Conservation (phyloP, 2,329 filamentous ascomycete species). For the Botrytis hyacinthi region DNA sequence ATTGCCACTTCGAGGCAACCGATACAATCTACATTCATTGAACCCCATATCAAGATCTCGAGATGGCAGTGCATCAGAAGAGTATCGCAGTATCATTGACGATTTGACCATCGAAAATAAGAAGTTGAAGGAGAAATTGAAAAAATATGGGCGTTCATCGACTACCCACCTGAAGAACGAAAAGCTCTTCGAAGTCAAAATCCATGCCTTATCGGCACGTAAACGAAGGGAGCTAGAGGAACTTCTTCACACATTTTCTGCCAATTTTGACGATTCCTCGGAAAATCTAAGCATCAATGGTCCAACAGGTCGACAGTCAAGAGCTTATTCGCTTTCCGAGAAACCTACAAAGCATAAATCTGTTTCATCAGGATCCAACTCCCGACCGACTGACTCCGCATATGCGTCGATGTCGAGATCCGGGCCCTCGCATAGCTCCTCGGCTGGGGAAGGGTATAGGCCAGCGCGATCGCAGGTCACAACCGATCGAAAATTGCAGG, state of each 20-base stretch:
- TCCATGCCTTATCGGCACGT: slow-evolving; percentile 67
- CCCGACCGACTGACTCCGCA: slow-evolving; percentile 50
- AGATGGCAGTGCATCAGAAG: slow-evolving; percentile 52
- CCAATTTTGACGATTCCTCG: slow-evolving; percentile 54
- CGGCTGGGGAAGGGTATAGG: slow-evolving; percentile 9
- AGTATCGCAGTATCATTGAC: slow-evolving; percentile 80
- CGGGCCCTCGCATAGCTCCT: slow-evolving; percentile 26
- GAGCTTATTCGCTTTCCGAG: neutral
- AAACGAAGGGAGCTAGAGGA: slow-evolving; percentile 78
- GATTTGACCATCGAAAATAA: slow-evolving; percentile 84
- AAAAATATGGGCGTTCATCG: slow-evolving; percentile 66
- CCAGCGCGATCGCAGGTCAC: slow-evolving; percentile 23
- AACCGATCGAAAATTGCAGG: slow-evolving; percentile 61
- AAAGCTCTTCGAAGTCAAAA: slow-evolving; percentile 78
- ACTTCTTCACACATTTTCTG: slow-evolving; percentile 67
- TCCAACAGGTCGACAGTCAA: neutral
- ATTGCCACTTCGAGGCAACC: neutral
- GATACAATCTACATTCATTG: neutral
- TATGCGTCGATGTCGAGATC: slow-evolving; percentile 62
- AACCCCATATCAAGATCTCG: slow-evolving; percentile 16
- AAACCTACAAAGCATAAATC: slow-evolving; percentile 39
- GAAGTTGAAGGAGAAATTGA: slow-evolving; percentile 69
- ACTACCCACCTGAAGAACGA: slow-evolving; percentile 68
- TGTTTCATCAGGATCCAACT: slow-evolving; percentile 35
- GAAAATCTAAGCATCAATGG: slow-evolving; percentile 12